phyloP scores from a whole-genome alignment of 495 filamentous ascomycete species.

The Neurospora sp. region DNA sequence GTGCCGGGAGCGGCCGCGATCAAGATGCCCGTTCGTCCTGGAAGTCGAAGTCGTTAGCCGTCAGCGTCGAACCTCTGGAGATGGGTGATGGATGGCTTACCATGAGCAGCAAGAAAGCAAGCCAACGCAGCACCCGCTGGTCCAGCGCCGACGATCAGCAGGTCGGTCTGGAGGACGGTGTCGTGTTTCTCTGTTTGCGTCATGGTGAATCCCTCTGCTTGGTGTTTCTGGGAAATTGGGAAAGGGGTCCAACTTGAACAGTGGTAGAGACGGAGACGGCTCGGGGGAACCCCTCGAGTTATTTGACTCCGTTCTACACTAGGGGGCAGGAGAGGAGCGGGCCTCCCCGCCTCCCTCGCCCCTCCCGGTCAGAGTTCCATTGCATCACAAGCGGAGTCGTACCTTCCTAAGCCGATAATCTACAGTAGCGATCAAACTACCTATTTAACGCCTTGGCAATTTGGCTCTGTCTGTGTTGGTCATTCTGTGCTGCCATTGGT shows the following conservation, averaged over 20 bases:
- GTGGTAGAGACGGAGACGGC: not conserved
- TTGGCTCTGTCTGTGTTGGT: not conserved
- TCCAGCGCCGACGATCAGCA: conserved; percentile 46
- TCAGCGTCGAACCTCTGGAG: no score
- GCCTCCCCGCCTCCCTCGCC: no score
- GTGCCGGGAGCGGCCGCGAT: conserved; percentile 35
- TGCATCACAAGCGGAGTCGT: not conserved
- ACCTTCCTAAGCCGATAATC: not conserved
- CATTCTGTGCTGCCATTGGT: not conserved
- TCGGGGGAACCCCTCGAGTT: not conserved
- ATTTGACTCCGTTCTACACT: no score
- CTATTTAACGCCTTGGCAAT: not conserved
- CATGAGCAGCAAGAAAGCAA: conserved; percentile 44
- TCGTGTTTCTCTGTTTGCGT: conserved; percentile 3
- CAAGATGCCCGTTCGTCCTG: conserved; percentile 39
- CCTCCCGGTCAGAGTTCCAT: not conserved
- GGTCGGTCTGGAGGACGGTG: conserved; percentile 33
- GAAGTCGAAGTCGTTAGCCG: not conserved
- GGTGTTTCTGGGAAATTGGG: not conserved
- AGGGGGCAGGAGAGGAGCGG: no score
- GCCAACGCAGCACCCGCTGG: conserved; percentile 46
- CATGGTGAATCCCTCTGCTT: not conserved
- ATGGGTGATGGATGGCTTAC: conserved; percentile 14
- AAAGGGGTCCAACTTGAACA: not conserved
- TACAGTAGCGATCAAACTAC: not conserved